A percentile compares a stretch with the other conserved stretches of the same genome.
Evolutionary conservation across 1,284 basidiomycete genomes (phyloP).

Genomic region (Phellopilus nigrolimitatus): DNA sequence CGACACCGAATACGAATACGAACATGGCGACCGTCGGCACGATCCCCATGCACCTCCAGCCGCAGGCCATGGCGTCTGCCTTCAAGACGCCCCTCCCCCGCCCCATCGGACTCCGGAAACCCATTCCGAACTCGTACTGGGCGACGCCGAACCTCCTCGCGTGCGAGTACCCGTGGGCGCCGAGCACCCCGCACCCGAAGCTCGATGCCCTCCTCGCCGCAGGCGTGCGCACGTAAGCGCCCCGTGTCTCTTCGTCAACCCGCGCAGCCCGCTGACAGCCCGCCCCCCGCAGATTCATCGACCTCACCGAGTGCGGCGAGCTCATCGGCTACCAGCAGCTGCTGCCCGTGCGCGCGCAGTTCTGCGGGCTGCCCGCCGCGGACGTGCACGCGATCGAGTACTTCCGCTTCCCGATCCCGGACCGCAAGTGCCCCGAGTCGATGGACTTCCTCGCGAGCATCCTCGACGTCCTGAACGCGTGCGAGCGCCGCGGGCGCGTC

Average conservation of each 20-base stretch:
- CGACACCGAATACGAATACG: neutral
- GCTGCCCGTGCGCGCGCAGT: constrained; percentile 46
- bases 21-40: constrained; percentile 6
- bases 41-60: neutral
- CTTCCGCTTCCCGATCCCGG: constrained; percentile 70
- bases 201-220: constrained; percentile 63
- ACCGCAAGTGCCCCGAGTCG: constrained; percentile 57
- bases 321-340: constrained; percentile 58
- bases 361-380: constrained; percentile 47
- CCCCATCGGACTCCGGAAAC: constrained; percentile 30
- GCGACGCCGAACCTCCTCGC: constrained; percentile 65
- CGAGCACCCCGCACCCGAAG: constrained; percentile 43
- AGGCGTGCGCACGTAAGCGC: constrained; percentile 52
- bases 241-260: neutral
- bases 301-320: constrained; percentile 70
- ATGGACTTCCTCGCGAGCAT: constrained; percentile 50
- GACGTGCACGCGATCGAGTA: constrained; percentile 47
- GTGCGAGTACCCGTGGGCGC: constrained; percentile 75
- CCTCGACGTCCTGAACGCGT: constrained; percentile 52
- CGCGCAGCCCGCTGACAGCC: neutral
- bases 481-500: constrained; percentile 49
- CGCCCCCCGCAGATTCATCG: constrained; percentile 45
- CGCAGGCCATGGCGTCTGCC: neutral
- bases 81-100: constrained; percentile 28
- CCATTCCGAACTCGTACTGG: constrained; percentile 79